Evolutionary conservation across 1,139 yeast species (phyloP).

Genomic region (Scheffersomyces lignicola): DNA sequence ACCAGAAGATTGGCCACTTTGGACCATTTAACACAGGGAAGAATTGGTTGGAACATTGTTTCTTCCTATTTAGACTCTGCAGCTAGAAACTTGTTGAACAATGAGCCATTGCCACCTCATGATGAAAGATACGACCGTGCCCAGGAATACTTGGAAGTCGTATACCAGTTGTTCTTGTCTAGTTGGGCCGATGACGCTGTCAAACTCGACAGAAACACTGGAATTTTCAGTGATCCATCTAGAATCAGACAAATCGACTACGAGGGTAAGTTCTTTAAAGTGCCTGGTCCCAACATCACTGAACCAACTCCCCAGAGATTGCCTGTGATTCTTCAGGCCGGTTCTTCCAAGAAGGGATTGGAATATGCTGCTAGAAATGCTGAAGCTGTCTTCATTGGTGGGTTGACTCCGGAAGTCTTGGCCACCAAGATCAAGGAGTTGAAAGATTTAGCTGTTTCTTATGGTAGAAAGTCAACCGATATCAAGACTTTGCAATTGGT

Average conservation of each 20-base stretch:
- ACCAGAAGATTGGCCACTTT: slow-evolving; percentile 44
- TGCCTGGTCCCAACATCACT: slow-evolving; percentile 46
- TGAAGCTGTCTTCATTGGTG: slow-evolving; percentile 38
- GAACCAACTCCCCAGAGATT: slow-evolving; percentile 45
- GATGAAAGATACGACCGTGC: slow-evolving; percentile 42
- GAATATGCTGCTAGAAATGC: slow-evolving; percentile 46
- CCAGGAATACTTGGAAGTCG: slow-evolving; percentile 42
- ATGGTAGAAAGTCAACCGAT: slow-evolving; percentile 30
- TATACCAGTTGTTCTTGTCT: slow-evolving; percentile 38
- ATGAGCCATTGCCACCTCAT: slow-evolving; percentile 36
- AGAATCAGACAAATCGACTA: slow-evolving; percentile 23
- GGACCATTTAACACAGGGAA: slow-evolving; percentile 43
- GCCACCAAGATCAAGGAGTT: slow-evolving; percentile 25
- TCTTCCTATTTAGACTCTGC: slow-evolving; percentile 43
- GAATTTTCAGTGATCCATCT: slow-evolving; percentile 25
- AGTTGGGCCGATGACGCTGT: slow-evolving; percentile 50
- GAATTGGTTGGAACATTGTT: slow-evolving; percentile 48
- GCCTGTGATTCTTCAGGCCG: slow-evolving; percentile 48
- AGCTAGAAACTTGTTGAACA: slow-evolving; percentile 36
- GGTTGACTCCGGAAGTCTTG: slow-evolving; percentile 28
- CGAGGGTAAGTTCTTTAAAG: slow-evolving; percentile 36
- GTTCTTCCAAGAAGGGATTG: slow-evolving; percentile 41
- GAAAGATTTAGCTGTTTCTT: slow-evolving; percentile 24
- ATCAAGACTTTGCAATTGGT: slow-evolving; percentile 30
- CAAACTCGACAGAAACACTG: slow-evolving; percentile 26